Percentiles rank a stretch among this genome's conserved stretches.
Conservation (phyloP, 2,329 filamentous ascomycete genomes). For the Graphium sp. region DNA sequence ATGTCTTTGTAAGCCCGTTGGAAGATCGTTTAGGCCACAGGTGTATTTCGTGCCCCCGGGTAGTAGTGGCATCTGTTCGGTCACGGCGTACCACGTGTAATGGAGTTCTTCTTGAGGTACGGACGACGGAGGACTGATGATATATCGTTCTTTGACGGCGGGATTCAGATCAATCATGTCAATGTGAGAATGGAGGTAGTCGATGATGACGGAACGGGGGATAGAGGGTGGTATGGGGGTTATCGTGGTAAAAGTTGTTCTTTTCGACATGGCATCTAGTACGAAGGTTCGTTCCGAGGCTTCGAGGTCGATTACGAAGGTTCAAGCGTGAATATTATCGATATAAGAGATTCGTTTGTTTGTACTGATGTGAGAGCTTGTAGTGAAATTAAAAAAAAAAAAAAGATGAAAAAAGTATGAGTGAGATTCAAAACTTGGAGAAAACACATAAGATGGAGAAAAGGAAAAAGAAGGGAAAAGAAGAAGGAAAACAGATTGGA, state of each 20-base stretch:
- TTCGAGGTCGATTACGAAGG: too few relatives aligned
- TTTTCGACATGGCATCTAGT: slow-evolving; percentile 45
- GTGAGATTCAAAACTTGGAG: too few relatives aligned
- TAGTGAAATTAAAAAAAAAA: slow-evolving; percentile 1
- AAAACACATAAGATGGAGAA: too few relatives aligned
- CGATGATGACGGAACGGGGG: slow-evolving; percentile 51
- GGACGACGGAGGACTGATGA: slow-evolving; percentile 48
- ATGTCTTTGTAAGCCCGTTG: slow-evolving; percentile 63
- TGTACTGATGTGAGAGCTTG: background rate
- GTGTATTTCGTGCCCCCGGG: slow-evolving; percentile 55
- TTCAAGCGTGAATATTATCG: too few relatives aligned
- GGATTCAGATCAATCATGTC: slow-evolving; percentile 85
- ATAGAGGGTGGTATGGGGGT: slow-evolving; percentile 59
- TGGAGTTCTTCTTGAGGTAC: slow-evolving; percentile 51
- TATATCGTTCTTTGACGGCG: slow-evolving; percentile 55
- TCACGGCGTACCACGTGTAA: slow-evolving; percentile 64
- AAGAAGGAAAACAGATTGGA: too few relatives aligned
- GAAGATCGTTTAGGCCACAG: slow-evolving; percentile 61
- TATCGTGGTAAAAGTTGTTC: slow-evolving; percentile 57
- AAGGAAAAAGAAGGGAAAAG: too few relatives aligned
- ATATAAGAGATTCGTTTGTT: background rate
- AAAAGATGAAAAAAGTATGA: slow-evolving; percentile 1
- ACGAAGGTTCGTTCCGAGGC: too few relatives aligned
- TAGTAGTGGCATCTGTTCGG: slow-evolving; percentile 60
- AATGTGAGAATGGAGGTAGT: slow-evolving; percentile 60